Evolutionary conservation across 108 stramenopile genomes (phyloP).

Genomic region (Cyclotella choctawhatcheeana): DNA sequence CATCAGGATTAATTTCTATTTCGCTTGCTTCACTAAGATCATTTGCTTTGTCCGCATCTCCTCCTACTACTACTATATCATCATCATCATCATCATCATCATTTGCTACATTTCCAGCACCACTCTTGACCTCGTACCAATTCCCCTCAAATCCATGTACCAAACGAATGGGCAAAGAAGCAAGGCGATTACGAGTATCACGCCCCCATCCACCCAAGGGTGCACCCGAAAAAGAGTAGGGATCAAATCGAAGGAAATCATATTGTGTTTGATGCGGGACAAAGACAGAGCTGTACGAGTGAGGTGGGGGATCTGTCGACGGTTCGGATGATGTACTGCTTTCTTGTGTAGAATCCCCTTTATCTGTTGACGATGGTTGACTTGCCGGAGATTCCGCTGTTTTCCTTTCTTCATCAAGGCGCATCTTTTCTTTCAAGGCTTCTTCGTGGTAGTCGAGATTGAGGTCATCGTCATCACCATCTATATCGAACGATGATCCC

Average conservation of each 20-base stretch:
- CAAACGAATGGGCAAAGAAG: slow-evolving; percentile 65
- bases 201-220: slow-evolving; percentile 85
- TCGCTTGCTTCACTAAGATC: background rate
- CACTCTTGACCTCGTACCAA: background rate
- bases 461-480: background rate
- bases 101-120: background rate
- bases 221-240: slow-evolving; percentile 62
- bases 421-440: background rate
- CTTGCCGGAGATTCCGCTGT: background rate
- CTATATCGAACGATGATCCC: background rate
- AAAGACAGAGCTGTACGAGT: slow-evolving; percentile 23
- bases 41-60: background rate
- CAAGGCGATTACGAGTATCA: slow-evolving; percentile 73
- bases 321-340: background rate
- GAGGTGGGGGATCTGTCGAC: background rate
- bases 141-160: slow-evolving; percentile 37
- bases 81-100: slow-evolving; percentile 1
- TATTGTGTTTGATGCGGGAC: slow-evolving; percentile 41
- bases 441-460: too few relatives aligned
- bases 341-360: background rate
- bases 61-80: background rate
- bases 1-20: slow-evolving; percentile 25
- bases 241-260: slow-evolving; percentile 44
- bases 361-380: background rate
- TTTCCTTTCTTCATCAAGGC: background rate